Conservation (phyloP, 192 early-diverging fungal species). For the Coemansia sp. region DNA sequence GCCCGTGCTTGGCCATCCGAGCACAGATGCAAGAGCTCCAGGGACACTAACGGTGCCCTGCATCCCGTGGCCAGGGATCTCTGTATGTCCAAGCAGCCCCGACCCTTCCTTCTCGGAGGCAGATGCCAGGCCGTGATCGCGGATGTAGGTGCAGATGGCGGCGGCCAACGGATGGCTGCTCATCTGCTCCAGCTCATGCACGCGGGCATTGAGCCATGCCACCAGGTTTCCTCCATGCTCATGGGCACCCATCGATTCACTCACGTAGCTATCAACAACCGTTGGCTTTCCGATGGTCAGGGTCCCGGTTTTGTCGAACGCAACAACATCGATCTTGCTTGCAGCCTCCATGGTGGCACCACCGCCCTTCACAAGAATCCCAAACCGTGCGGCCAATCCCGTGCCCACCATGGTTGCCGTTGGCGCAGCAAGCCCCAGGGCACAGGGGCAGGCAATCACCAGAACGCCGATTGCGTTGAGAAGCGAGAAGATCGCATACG, state of each 20-base stretch:
- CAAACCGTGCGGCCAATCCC: constrained; percentile 87
- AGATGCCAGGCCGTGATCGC: constrained; percentile 21
- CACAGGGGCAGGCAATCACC: constrained; percentile 97
- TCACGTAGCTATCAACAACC: constrained; percentile 49
- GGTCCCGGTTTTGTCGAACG: constrained; percentile 99
- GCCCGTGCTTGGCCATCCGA: constrained; percentile 24
- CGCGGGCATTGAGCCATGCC: constrained; percentile 46
- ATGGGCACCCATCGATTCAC: constrained; percentile 12
- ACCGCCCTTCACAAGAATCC: constrained; percentile 91
- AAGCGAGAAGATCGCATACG: constrained; percentile 60
- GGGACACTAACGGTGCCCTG: constrained; percentile 31
- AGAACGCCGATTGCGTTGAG: constrained; percentile 82
- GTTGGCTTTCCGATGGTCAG: constrained; percentile 78
- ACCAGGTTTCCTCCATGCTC: constrained; percentile 41
- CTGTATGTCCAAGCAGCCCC: constrained; percentile 30
- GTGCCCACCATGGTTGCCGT: constrained; percentile 99
- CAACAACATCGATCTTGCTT: constrained; percentile 76
- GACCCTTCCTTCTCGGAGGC: not conserved
- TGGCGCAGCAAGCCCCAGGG: constrained; percentile 91
- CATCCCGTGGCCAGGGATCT: constrained; percentile 51
- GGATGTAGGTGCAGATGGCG: constrained; percentile 63
- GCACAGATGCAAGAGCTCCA: constrained; percentile 11
- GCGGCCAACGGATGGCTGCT: constrained; percentile 89
- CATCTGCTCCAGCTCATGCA: constrained; percentile 72
- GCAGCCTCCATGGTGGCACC: constrained; percentile 85